Base-by-base conservation (phyloP, 139 green algal species). In the Nannochloris sp. region DNA sequence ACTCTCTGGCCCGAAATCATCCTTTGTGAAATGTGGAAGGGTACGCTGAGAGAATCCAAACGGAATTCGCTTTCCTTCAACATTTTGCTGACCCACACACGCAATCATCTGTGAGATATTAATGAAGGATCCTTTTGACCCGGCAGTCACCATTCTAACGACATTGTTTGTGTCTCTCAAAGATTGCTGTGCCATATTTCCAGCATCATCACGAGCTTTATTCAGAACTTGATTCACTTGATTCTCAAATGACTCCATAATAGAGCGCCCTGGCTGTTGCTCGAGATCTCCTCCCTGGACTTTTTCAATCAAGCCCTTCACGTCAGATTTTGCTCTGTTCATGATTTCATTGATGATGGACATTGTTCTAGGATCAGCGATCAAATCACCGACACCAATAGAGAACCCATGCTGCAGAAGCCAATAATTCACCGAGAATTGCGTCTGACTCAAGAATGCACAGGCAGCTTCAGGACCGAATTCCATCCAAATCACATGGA, bases 71-170 rank as follows among this genome's bases (percentile, higher is more conserved):
- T 96, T 96, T 66, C 93, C 93, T 79, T 99, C 94, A 37, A 99
- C 93, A 73, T 98, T 99, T 84, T 99, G 94, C 86, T 99, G 94
- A 16, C 92, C 94, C 74, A 98, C 92, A 63, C 94, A 99, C 0
- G 93, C 94, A 81, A 96, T 96, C 92, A 99, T 98, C 90, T 97
- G 84, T 4, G 91, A 97, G 77, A 99, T 99, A 85, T 99, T 99
- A 80, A 98, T 96, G 84, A 96, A 96, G 31, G 85, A 95, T 31
- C 94, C 94, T 84, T 99, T 99, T 73, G 75, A 89, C 23, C 92
- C 93, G 10, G 87, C 87, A 4, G 83, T 92, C 31, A 97, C 91
- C 93, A 98, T 99, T 71, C 88, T 88, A 73, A 97, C 92, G 23
- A 99, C 89, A 74, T 98, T 98, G 86, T 99, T 99, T 61, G 77